phyloP scores from a whole-genome alignment of 2,329 filamentous ascomycete species.

The Cercospora citrullina region DNA sequence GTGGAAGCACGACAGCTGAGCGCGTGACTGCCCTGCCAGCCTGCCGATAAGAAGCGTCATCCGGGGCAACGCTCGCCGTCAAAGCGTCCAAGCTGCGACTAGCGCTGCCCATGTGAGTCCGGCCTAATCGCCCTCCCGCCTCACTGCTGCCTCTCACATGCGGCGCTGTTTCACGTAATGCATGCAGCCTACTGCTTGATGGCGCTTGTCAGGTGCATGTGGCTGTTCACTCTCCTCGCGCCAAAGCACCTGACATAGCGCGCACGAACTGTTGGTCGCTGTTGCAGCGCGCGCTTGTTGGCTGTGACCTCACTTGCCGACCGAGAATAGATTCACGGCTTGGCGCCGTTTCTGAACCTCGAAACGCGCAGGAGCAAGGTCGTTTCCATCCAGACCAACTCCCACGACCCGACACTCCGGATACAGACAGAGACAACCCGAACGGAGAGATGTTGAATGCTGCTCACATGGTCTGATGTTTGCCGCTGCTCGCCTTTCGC shows the following conservation, averaged over 20 bases:
- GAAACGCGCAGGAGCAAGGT: not conserved
- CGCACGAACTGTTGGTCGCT: not conserved
- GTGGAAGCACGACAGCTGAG: too few species aligned
- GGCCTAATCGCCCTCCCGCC: not conserved
- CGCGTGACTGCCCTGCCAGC: too few species aligned
- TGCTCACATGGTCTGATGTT: conserved; percentile 18
- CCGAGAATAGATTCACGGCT: not conserved
- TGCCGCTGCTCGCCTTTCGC: not conserved
- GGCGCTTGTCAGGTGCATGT: not conserved
- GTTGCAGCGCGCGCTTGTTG: not conserved
- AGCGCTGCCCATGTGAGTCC: too few species aligned
- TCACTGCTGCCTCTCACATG: not conserved
- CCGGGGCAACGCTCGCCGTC: too few species aligned
- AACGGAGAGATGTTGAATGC: not conserved
- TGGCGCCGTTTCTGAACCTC: not conserved
- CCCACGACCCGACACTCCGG: not conserved
- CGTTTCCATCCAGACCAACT: not conserved
- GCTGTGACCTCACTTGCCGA: not conserved
- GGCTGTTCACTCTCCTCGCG: not conserved
- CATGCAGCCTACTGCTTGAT: not conserved
- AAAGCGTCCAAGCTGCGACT: too few species aligned
- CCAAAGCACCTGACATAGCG: not conserved
- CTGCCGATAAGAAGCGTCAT: too few species aligned
- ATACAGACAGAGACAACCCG: not conserved
- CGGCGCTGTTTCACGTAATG: conserved; percentile 1